phyloP scores from a whole-genome alignment of 306 rosid species.

The Pyrus communis region DNA sequence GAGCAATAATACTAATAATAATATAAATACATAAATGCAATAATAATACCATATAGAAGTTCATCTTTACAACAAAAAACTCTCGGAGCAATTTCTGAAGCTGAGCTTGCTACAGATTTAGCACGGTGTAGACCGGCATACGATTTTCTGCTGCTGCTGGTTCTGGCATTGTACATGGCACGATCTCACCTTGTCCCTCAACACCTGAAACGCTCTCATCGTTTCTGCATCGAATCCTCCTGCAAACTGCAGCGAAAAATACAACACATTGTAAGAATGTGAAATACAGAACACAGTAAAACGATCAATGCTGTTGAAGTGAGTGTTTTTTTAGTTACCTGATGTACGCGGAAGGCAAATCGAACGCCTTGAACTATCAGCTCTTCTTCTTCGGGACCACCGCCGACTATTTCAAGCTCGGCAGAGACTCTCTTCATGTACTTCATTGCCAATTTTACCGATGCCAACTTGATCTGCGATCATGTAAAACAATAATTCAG shows the following conservation, averaged over 20 bases:
- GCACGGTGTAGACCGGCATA: constrained; percentile 61
- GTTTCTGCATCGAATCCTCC: constrained; percentile 96
- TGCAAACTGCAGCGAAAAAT: constrained; percentile 61
- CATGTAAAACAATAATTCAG: background rate
- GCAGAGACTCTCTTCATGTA: constrained; percentile 95
- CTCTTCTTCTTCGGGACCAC: constrained; percentile 97
- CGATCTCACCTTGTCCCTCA: constrained; percentile 84
- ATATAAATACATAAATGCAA: background rate
- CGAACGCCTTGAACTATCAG: constrained; percentile 86
- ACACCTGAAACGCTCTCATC: constrained; percentile 89
- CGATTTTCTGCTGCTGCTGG: constrained; percentile 61
- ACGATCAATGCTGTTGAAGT: background rate
- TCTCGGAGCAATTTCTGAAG: constrained; percentile 40
- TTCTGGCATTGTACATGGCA: constrained; percentile 81
- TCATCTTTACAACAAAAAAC: constrained; percentile 41
- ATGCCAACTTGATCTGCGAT: constrained; percentile 86
- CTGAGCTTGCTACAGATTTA: constrained; percentile 79
- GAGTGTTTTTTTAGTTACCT: constrained; percentile 38
- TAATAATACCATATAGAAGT: constrained; percentile 6
- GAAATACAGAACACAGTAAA: background rate
- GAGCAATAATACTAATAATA: background rate
- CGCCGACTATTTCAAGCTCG: constrained; percentile 76
- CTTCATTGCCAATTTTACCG: constrained; percentile 90
- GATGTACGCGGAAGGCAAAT: constrained; percentile 96
- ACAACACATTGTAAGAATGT: background rate